Base-by-base conservation (phyloP, 139 green algal genomes). In the Chara braunii region DNA sequence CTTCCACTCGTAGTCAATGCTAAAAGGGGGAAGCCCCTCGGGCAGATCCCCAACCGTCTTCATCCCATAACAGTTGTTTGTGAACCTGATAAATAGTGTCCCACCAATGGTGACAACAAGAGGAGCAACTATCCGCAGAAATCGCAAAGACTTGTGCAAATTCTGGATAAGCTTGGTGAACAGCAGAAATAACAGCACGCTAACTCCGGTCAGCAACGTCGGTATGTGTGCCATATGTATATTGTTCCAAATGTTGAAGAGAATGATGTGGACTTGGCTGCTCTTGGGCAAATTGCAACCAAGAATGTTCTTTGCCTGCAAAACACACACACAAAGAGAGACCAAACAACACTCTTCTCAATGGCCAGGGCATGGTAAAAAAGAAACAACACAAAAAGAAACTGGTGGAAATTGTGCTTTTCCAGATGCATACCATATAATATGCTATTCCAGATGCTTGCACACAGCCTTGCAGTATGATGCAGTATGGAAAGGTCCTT, bases 1-100 rank as follows among this genome's bases (percentile, higher is more conserved):
- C 34, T 8, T 31, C n/a, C 26, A 43, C 4, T 22, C 35, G 29
- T 37, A 57, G 24, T 14, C 33, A 2, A 42, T 32, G 59, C 30
- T 43, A 18, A 74, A 8, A 6, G 64, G 26, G 26, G 66, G 66
- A n/a, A 63, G 22, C 6, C 66, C 66, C 24, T 26, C 28, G 58
- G 66, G 66, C 28, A 75, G 70, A 8, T 53, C 9, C 3, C 66
- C 66, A 0, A 75, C 44, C 12, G 31, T 32, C 4, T 14, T 23
- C 50, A 43, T 12, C 12, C 43, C 50, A 29, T 12, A n/a, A n/a
- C n/a, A n/a, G n/a, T n/a, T 26, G 11, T 58, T 11, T 12, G 50
- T 43, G 11, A 58, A 12, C 12, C 12, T 29, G 12, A 14, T 26
- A 58, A 58, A 58, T 12, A 58, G 12, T 12, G 50, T 58, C 12